Conservation (phyloP, 371 early-diverging fungal species). For the Rhizopus stolonifer region DNA sequence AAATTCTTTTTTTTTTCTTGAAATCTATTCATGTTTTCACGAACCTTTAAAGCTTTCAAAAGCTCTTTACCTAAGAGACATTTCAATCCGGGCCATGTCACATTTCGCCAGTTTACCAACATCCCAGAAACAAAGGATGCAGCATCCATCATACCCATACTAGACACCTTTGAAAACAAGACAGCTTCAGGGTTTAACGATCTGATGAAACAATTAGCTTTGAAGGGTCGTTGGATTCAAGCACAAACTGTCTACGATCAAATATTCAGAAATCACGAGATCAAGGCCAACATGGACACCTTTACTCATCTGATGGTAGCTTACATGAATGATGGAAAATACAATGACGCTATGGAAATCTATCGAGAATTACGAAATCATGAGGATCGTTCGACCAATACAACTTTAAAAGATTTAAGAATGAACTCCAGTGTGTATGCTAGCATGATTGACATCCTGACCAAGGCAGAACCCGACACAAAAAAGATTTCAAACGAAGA, state of each 20-base stretch:
- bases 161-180: constrained; percentile 6
- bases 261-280: constrained; percentile 27
- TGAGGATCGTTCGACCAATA: constrained; percentile 3
- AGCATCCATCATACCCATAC: constrained; percentile 8
- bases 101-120: background rate
- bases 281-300: constrained; percentile 28
- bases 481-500: constrained; percentile 6
- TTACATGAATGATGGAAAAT: constrained; percentile 36
- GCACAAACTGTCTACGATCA: constrained; percentile 43
- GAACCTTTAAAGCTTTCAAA: too few species aligned
- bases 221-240: constrained; percentile 30
- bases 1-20: too few species aligned
- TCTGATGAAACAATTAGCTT: constrained; percentile 31
- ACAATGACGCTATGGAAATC: constrained; percentile 45
- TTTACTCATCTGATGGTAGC: constrained; percentile 42
- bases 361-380: constrained; percentile 42
- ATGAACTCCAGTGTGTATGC: constrained; percentile 12
- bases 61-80: too few species aligned
- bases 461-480: constrained; percentile 1
- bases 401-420: background rate
- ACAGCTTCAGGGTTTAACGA: constrained; percentile 28
- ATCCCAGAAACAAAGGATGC: constrained; percentile 14
- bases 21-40: too few species aligned
- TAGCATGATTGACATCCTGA: constrained; percentile 11
- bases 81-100: too few species aligned